phyloP scores from a whole-genome alignment of 108 stramenopile genomes.

The Fistulifera pelliculosa region DNA sequence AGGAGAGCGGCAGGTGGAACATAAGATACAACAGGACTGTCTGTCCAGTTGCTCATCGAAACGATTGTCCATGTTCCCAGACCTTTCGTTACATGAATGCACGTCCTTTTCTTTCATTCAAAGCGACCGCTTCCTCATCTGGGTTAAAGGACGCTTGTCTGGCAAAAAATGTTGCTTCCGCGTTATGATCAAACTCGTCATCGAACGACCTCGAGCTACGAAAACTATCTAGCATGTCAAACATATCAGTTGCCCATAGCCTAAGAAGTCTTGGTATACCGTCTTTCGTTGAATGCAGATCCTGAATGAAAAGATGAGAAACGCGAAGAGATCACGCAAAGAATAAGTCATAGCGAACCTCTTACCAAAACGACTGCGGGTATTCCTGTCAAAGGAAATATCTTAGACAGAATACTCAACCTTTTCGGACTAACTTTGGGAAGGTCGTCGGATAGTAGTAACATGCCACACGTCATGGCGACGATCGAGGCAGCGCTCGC shows the following conservation, averaged over 20 bases:
- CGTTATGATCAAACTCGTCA: constrained; percentile 23
- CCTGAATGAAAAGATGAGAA: constrained; percentile 11
- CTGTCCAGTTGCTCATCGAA: constrained; percentile 74
- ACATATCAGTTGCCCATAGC: constrained; percentile 76
- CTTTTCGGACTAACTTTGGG: constrained; percentile 56
- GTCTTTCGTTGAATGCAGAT: constrained; percentile 67
- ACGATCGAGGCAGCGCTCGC: constrained; percentile 79
- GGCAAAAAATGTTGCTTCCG: constrained; percentile 36
- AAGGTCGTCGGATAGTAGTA: constrained; percentile 83
- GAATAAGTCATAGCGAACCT: too few species aligned
- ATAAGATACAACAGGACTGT: constrained; percentile 33
- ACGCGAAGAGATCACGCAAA: too few species aligned
- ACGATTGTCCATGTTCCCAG: constrained; percentile 83
- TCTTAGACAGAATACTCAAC: constrained; percentile 58
- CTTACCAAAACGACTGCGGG: constrained; percentile 51
- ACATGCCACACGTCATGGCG: constrained; percentile 90
- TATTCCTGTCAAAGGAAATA: constrained; percentile 75
- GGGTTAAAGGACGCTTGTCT: constrained; percentile 26
- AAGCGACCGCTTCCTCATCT: constrained; percentile 8
- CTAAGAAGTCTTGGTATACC: constrained; percentile 71
- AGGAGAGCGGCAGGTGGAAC: constrained; percentile 31
- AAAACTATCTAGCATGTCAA: constrained; percentile 20
- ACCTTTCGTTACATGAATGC: constrained; percentile 66
- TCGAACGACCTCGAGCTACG: background rate
- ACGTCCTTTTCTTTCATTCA: constrained; percentile 67